These are phyloP conservation scores for Kurtzmaniella quercitrusa DNA, from an alignment of 1,139 yeast species.

Conservation along the genomic window DNA sequence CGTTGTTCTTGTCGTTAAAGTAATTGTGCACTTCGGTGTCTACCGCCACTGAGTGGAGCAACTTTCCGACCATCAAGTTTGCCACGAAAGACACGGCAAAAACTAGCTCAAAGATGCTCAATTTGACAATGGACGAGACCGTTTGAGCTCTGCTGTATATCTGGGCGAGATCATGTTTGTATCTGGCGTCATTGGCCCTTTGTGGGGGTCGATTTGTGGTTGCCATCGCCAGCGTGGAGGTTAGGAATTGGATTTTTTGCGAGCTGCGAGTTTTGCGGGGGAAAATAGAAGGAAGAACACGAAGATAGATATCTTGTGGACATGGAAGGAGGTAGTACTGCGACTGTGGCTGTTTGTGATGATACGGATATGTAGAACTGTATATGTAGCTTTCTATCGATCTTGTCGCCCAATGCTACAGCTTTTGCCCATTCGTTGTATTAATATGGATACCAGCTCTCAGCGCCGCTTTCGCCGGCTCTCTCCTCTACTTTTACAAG, in stretches of 20 bases:
- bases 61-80: constrained; percentile 29
- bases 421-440: no score
- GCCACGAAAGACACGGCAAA: constrained; percentile 27
- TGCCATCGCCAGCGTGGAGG: neutral
- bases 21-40: constrained; percentile 44
- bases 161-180: neutral
- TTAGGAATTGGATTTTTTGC: neutral
- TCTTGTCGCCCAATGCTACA: no score
- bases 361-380: no score
- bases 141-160: constrained; percentile 6
- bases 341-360: no score
- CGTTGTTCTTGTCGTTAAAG: constrained; percentile 59
- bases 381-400: no score
- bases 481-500: no score
- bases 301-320: no score
- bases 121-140: constrained; percentile 10
- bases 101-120: constrained; percentile 15
- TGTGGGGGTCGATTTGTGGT: neutral
- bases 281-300: no score
- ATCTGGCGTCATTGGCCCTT: neutral
- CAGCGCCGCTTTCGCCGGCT: no score
- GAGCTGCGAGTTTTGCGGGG: neutral
- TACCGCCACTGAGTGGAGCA: constrained; percentile 30
- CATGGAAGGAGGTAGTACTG: no score
- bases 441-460: no score